Evolutionary conservation across 345 rosid genomes (phyloP).

Genomic region (Kernera saxatilis): DNA sequence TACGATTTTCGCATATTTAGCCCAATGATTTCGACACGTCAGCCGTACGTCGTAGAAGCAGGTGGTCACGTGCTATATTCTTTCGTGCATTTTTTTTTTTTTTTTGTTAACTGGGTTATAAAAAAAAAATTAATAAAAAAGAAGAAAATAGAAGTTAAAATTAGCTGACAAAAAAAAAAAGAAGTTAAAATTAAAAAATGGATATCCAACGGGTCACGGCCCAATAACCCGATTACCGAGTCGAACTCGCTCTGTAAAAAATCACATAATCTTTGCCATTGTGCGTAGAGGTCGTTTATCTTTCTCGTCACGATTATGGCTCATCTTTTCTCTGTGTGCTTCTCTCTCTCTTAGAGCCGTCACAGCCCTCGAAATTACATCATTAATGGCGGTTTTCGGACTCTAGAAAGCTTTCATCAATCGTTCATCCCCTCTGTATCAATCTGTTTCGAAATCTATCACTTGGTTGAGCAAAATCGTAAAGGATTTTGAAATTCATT

Average conservation of each 20-base stretch:
- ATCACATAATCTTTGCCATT: neutral
- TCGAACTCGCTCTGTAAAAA: constrained; percentile 21
- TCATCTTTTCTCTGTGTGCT: neutral
- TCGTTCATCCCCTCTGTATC: neutral
- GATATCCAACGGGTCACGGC: constrained; percentile 1
- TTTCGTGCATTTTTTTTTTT: too few species aligned
- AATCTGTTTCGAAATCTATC: neutral
- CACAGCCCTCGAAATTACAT: neutral
- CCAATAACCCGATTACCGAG: constrained; percentile 16
- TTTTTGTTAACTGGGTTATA: too few species aligned
- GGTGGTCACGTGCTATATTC: too few species aligned
- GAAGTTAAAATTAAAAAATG: neutral
- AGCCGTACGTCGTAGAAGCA: too few species aligned
- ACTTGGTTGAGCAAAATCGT: neutral
- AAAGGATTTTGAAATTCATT: neutral
- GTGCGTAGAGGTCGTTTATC: neutral
- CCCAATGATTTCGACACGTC: too few species aligned
- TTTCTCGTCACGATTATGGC: constrained; percentile 12
- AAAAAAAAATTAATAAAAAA: neutral
- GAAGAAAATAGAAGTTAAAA: neutral
- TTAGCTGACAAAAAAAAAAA: too few species aligned
- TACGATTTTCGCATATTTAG: too few species aligned
- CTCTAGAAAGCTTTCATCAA: neutral
- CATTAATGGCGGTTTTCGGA: neutral
- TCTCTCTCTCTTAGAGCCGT: neutral